Percentiles rank a stretch among this genome's conserved stretches.
Evolutionary conservation across 1,284 basidiomycete species (phyloP).

Genomic region (Pseudozyma tsukubaensis): DNA sequence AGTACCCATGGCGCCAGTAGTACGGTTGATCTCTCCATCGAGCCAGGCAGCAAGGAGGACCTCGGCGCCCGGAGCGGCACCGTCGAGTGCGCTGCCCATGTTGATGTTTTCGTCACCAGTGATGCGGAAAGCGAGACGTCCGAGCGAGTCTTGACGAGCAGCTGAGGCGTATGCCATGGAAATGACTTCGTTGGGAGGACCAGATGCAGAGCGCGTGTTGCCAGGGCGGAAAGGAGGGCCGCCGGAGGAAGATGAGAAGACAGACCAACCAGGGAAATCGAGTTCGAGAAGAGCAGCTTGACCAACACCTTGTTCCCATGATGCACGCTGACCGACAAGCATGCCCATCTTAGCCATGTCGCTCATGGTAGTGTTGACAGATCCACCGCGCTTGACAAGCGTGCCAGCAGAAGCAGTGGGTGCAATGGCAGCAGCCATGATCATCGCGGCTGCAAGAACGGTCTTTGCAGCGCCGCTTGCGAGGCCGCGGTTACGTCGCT

Average conservation of each 20-base stretch:
- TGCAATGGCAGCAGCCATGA: slow-evolving; percentile 11
- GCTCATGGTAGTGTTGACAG: slow-evolving; percentile 57
- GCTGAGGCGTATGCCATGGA: slow-evolving; percentile 58
- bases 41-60: slow-evolving; percentile 62
- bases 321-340: slow-evolving; percentile 56
- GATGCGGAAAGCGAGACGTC: slow-evolving; percentile 57
- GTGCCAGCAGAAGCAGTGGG: slow-evolving; percentile 12
- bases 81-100: slow-evolving; percentile 60
- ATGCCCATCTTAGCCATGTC: slow-evolving; percentile 54
- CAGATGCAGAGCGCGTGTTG: slow-evolving; percentile 7
- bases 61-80: slow-evolving; percentile 58
- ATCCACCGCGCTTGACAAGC: slow-evolving; percentile 21
- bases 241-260: slow-evolving; percentile 47
- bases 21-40: slow-evolving; percentile 52
- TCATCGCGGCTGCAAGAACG: slow-evolving; percentile 13
- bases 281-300: slow-evolving; percentile 65
- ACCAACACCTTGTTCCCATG: slow-evolving; percentile 66
- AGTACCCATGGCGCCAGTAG: slow-evolving; percentile 21
- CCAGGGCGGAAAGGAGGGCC: slow-evolving; percentile 53
- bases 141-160: slow-evolving; percentile 51
- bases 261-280: slow-evolving; percentile 52
- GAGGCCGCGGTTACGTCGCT: slow-evolving; percentile 19
- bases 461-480: slow-evolving; percentile 16
- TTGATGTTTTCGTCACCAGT: slow-evolving; percentile 59
- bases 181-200: slow-evolving; percentile 48